phyloP scores from a whole-genome alignment of 352 stramenopile species.

The Phytopythium mirpurense region DNA sequence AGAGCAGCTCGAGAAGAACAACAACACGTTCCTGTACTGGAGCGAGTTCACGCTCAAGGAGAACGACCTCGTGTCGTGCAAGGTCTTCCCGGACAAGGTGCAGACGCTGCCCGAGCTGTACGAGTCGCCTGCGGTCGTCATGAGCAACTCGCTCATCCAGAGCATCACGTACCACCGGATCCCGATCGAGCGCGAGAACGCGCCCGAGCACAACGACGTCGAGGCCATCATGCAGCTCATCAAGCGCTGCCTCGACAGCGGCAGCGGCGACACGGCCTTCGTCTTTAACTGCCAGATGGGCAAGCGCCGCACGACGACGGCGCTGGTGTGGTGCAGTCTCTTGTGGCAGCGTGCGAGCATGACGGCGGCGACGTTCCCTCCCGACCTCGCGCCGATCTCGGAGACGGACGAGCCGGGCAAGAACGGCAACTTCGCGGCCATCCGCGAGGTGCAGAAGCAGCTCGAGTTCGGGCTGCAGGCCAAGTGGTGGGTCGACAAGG shows the following conservation, averaged over 20 bases:
- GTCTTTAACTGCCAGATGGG: constrained; percentile 89
- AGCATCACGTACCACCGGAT: constrained; percentile 63
- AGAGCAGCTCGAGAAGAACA: constrained; percentile 41
- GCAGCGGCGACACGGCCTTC: constrained; percentile 54
- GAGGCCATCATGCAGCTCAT: constrained; percentile 66
- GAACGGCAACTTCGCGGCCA: constrained; percentile 62
- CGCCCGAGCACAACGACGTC: constrained; percentile 67
- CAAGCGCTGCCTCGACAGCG: constrained; percentile 15
- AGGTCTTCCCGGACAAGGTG: constrained; percentile 38
- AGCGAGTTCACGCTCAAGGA: constrained; percentile 58
- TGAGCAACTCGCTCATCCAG: constrained; percentile 29
- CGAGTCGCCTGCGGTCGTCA: constrained; percentile 29
- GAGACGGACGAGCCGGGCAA: constrained; percentile 8
- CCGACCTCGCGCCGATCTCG: constrained; percentile 8
- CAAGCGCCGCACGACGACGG: constrained; percentile 76
- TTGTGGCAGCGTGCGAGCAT: constrained; percentile 39
- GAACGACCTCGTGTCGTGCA: constrained; percentile 47
- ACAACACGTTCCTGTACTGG: constrained; percentile 78
- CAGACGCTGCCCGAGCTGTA: constrained; percentile 70
- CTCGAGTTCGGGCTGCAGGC: constrained; percentile 43
- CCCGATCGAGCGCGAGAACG: constrained; percentile 79
- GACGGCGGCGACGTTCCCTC: background rate
- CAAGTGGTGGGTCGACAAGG: constrained; percentile 71
- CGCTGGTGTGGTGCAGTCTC: constrained; percentile 60
- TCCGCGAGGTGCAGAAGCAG: constrained; percentile 54